phyloP scores from a whole-genome alignment of 2,329 filamentous ascomycete species.

The Trichoderma atroviride region DNA sequence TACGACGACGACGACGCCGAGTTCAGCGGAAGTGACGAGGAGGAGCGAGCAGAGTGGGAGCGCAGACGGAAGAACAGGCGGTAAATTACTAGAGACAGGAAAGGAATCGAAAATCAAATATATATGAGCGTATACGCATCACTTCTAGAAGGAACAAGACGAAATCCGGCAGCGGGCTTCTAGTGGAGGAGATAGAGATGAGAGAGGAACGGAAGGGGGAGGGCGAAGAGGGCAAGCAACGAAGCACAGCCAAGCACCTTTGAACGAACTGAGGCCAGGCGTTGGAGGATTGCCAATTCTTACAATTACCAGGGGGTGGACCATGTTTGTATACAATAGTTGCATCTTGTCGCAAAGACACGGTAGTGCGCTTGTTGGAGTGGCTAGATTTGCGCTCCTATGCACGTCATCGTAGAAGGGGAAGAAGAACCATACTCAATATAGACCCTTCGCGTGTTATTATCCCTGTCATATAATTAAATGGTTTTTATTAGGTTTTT shows the following conservation, averaged over 20 bases:
- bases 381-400: slow-evolving; percentile 6
- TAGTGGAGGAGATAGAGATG: too few relatives aligned
- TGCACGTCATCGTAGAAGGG: neutral
- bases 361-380: neutral
- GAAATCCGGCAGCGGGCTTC: neutral
- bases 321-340: slow-evolving; percentile 13
- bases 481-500: slow-evolving; percentile 1
- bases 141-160: neutral
- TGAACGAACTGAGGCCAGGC: slow-evolving; percentile 9
- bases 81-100: neutral
- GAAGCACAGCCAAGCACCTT: neutral
- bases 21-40: slow-evolving; percentile 66
- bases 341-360: neutral
- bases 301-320: neutral
- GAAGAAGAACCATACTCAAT: neutral
- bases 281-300: slow-evolving; percentile 17
- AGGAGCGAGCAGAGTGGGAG: slow-evolving; percentile 65
- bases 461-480: neutral
- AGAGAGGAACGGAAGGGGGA: neutral
- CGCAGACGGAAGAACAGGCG: slow-evolving; percentile 43
- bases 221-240: neutral
- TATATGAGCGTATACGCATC: neutral
- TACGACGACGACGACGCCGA: slow-evolving; percentile 58
- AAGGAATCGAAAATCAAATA: neutral
- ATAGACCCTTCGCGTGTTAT: neutral